Percentiles rank a stretch among this genome's conserved stretches.
These are phyloP conservation scores for Pseudozyma tsukubaensis DNA, from an alignment of 1,284 basidiomycete species.

Conservation along the genomic window DNA sequence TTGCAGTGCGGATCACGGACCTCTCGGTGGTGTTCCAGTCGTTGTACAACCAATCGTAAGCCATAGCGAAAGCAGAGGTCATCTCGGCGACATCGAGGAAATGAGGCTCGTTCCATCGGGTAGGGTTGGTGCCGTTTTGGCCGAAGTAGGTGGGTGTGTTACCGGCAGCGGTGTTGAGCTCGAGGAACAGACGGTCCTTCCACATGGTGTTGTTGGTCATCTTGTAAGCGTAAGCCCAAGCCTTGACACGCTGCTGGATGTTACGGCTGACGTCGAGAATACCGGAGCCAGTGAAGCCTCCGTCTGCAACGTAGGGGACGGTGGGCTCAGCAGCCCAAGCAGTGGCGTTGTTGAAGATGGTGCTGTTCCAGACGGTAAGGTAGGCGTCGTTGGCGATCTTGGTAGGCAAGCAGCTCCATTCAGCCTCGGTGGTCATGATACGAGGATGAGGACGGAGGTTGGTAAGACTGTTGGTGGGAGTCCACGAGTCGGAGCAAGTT, in stretches of 20 bases:
- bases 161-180: conserved; percentile 73
- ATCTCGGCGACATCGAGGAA: conserved; percentile 96
- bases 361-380: conserved; percentile 86
- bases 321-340: conserved; percentile 74
- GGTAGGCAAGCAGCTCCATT: conserved; percentile 84
- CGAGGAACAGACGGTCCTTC: conserved; percentile 84
- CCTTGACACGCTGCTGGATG: conserved; percentile 90
- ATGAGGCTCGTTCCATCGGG: conserved; percentile 83
- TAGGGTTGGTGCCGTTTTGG: conserved; percentile 73
- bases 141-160: conserved; percentile 71
- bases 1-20: conserved; percentile 77
- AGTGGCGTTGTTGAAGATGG: conserved; percentile 89
- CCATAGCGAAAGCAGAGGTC: conserved; percentile 75
- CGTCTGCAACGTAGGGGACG: conserved; percentile 81
- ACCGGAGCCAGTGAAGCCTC: conserved; percentile 76
- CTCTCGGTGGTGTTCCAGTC: conserved; percentile 82
- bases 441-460: conserved; percentile 83
- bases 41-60: conserved; percentile 93
- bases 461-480: conserved; percentile 76
- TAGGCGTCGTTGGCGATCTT: conserved; percentile 88
- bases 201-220: conserved; percentile 91
- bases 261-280: conserved; percentile 91
- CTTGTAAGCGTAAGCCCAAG: conserved; percentile 88
- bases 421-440: conserved; percentile 88
- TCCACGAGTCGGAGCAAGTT: conserved; percentile 61